These are phyloP conservation scores for Salmacisia buchloeana DNA, from an alignment of 1,284 basidiomycete species.

Conservation along the genomic window DNA sequence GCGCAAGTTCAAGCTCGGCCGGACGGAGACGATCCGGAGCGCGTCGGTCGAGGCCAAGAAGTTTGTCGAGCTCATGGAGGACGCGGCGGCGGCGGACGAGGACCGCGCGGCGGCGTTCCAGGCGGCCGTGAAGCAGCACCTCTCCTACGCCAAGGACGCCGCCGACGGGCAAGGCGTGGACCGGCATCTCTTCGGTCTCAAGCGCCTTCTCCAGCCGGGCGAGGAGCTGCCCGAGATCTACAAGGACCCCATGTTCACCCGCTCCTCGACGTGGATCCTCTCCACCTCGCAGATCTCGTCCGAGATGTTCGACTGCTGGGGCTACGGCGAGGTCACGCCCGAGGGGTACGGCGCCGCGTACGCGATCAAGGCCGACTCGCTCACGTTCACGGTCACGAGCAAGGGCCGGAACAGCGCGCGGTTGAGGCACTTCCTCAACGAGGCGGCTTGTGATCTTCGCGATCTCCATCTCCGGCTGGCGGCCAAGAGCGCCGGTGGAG, in stretches of 20 bases:
- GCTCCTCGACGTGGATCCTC: slow-evolving; percentile 81
- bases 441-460: slow-evolving; percentile 48
- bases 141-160: slow-evolving; percentile 81
- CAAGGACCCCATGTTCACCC: slow-evolving; percentile 67
- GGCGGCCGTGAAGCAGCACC: slow-evolving; percentile 72
- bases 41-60: slow-evolving; percentile 75
- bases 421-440: slow-evolving; percentile 50
- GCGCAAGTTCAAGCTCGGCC: slow-evolving; percentile 79
- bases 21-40: slow-evolving; percentile 89
- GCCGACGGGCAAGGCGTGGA: slow-evolving; percentile 93
- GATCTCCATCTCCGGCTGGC: slow-evolving; percentile 42
- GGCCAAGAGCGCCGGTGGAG: slow-evolving; percentile 13
- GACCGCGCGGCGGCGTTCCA: slow-evolving; percentile 69
- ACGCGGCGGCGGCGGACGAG: slow-evolving; percentile 57
- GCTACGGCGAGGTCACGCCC: slow-evolving; percentile 83
- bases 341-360: slow-evolving; percentile 93
- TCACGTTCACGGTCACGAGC: slow-evolving; percentile 89
- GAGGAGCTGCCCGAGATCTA: slow-evolving; percentile 75
- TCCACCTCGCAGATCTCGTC: slow-evolving; percentile 83
- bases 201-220: slow-evolving; percentile 70
- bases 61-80: slow-evolving; percentile 83
- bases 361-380: slow-evolving; percentile 76
- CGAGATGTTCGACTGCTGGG: slow-evolving; percentile 85
- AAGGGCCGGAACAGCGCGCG: slow-evolving; percentile 62
- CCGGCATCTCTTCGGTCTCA: slow-evolving; percentile 85